These are phyloP conservation scores for Quercus engelmannii DNA, from an alignment of 306 rosid genomes.

Conservation along the genomic window DNA sequence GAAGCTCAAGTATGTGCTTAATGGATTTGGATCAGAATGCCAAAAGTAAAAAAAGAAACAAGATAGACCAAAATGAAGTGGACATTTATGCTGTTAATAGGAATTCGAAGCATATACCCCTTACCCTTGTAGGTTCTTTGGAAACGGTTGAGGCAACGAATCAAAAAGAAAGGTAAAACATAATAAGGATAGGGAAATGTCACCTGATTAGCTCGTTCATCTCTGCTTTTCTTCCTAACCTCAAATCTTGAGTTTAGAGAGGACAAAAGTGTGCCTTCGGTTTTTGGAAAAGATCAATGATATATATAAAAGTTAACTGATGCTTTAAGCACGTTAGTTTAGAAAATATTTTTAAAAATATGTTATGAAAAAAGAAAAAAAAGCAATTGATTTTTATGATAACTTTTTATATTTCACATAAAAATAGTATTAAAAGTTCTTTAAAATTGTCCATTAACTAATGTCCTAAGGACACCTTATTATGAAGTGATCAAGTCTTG, in stretches of 20 bases:
- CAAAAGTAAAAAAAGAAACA: conserved; percentile 31
- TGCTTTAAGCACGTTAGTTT: no score
- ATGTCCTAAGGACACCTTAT: no score
- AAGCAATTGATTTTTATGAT: no score
- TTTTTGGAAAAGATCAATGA: no score
- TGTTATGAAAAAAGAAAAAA: no score
- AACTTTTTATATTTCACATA: no score
- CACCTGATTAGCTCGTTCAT: conserved; percentile 32
- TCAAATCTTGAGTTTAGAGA: neutral
- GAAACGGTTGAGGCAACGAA: conserved; percentile 36
- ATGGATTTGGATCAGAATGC: conserved; percentile 22
- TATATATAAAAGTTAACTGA: neutral
- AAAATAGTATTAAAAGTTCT: no score
- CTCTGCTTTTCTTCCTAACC: conserved; percentile 20
- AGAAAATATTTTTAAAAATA: no score
- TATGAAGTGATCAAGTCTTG: no score
- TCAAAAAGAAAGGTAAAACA: conserved; percentile 23
- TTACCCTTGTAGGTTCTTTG: conserved; percentile 41
- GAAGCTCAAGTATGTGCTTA: neutral
- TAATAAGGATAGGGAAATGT: conserved; percentile 31
- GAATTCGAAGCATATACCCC: conserved; percentile 37
- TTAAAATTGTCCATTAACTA: no score
- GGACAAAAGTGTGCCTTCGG: no score
- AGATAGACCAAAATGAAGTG: conserved; percentile 20
- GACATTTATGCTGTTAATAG: conserved; percentile 26